Evolutionary conservation across 202 grass and related monocot species (phyloP).

Genomic region (Saccharum hybrid): DNA sequence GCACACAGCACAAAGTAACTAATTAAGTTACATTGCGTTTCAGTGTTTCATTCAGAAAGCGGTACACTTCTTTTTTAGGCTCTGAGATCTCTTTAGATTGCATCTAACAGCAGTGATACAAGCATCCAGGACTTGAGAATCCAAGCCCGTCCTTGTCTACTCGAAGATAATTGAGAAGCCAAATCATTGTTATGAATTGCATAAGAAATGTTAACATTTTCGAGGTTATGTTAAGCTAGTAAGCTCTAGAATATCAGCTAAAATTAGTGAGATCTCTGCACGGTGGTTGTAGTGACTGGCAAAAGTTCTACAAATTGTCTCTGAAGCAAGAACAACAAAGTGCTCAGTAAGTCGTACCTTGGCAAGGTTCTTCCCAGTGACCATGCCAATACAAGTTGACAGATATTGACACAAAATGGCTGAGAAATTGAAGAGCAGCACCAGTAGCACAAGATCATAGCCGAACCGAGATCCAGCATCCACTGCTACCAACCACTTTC

Average conservation of each 20-base stretch:
- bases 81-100: too few relatives aligned
- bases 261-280: not conserved
- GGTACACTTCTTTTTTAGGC: too few relatives aligned
- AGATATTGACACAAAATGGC: constrained; percentile 85
- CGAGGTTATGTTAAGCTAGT: not conserved
- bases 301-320: not conserved
- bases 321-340: not conserved
- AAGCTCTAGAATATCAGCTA: not conserved
- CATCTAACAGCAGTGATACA: not conserved
- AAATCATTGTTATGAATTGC: not conserved
- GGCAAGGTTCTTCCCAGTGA: constrained; percentile 80
- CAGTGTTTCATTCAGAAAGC: not conserved
- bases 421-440: constrained; percentile 78
- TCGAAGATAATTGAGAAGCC: not conserved
- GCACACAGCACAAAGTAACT: not conserved
- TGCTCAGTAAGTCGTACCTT: constrained; percentile 52
- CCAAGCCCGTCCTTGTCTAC: not conserved
- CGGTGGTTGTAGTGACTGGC: too few relatives aligned
- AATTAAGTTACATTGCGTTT: not conserved
- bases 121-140: not conserved
- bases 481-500: constrained; percentile 71
- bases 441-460: constrained; percentile 72
- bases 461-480: constrained; percentile 76
- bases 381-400: constrained; percentile 65
- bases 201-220: not conserved